Percentiles rank a stretch among this genome's conserved stretches.
Evolutionary conservation across 371 early-diverging fungal genomes (phyloP).

Genomic region (Mortierella sp.): DNA sequence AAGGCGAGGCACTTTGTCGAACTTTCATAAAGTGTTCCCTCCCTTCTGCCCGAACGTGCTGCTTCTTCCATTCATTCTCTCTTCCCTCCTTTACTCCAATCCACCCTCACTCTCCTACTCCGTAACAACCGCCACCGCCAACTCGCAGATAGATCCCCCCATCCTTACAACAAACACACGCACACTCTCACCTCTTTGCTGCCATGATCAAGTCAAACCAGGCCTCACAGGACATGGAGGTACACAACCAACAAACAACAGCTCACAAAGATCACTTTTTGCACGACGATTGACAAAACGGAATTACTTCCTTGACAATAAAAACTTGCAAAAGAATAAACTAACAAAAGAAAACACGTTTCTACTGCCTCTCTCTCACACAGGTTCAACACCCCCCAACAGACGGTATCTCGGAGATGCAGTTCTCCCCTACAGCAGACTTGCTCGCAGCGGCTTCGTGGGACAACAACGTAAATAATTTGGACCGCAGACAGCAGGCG

Average conservation of each 20-base stretch:
- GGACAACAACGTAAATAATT: conserved; percentile 86
- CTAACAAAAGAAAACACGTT: not conserved
- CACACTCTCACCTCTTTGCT: not conserved
- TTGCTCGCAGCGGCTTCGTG: conserved; percentile 90
- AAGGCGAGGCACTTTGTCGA: not conserved
- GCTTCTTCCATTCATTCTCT: too few species aligned
- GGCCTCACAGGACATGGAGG: conserved; percentile 54
- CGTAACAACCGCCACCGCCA: not conserved
- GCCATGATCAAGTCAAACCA: conserved; percentile 29
- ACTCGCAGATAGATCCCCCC: not conserved
- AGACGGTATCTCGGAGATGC: conserved; percentile 86
- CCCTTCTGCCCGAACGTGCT: too few species aligned
- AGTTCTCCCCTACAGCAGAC: conserved; percentile 88
- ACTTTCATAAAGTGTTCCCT: not conserved
- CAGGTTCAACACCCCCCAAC: conserved; percentile 81
- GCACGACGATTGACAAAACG: not conserved
- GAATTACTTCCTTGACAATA: not conserved
- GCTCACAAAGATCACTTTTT: not conserved
- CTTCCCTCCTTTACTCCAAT: not conserved
- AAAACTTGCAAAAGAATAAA: not conserved
- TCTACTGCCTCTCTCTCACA: not conserved
- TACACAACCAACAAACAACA: conserved; percentile 8
- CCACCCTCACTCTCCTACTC: not conserved
- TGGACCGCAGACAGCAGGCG: not conserved
- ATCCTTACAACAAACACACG: not conserved